phyloP scores from a whole-genome alignment of 176 grass and related monocot species.

The Panicum miliaceum region DNA sequence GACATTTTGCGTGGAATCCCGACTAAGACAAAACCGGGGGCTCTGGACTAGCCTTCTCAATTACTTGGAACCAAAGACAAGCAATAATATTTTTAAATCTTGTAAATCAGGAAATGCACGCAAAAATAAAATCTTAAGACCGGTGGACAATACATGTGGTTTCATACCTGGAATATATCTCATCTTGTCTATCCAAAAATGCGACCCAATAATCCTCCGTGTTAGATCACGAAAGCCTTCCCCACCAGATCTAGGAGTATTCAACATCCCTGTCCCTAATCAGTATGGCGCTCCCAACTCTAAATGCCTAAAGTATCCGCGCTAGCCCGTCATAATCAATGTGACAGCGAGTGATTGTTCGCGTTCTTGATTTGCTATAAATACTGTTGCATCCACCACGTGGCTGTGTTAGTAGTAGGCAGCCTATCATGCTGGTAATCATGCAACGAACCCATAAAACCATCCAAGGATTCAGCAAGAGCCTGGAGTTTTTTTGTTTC shows the following conservation, averaged over 20 bases:
- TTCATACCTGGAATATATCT: background rate
- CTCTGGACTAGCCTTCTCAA: background rate
- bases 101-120: background rate
- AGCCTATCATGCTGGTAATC: background rate
- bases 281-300: background rate
- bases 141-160: background rate
- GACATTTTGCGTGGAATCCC: background rate
- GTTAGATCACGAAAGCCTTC: background rate
- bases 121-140: too few species aligned
- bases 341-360: background rate
- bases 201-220: background rate
- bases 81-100: background rate
- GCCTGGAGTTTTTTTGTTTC: background rate
- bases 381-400: background rate
- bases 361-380: background rate
- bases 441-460: background rate
- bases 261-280: background rate
- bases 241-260: background rate
- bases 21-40: too few species aligned
- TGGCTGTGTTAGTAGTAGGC: background rate
- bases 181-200: background rate
- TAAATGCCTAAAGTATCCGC: background rate
- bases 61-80: background rate
- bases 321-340: background rate
- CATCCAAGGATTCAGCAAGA: background rate